phyloP scores from a whole-genome alignment of 2,329 filamentous ascomycete genomes.

The Fusarium verticillioides region DNA sequence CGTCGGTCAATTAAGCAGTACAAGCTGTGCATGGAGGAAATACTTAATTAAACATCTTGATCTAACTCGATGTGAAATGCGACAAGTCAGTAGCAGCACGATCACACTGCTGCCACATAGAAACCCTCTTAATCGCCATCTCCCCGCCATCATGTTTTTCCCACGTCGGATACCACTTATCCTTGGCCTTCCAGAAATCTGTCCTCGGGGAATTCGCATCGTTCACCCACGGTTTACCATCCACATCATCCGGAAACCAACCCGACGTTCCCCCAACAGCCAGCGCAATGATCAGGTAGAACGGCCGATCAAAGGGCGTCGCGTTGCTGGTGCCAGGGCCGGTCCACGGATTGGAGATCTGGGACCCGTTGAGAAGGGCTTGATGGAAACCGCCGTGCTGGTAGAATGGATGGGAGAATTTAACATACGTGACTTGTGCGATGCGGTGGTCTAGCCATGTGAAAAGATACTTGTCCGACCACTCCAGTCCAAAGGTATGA shows the following conservation, averaged over 20 bases:
- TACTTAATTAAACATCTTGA: too few relatives aligned
- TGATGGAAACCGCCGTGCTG: not conserved
- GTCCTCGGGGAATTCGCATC: not conserved
- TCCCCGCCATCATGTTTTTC: not conserved
- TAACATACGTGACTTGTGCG: not conserved
- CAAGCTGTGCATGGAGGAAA: accelerated
- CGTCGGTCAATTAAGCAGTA: accelerated
- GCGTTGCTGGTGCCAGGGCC: not conserved
- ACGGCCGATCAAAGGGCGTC: accelerated
- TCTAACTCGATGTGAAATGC: not conserved
- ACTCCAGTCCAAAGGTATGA: constrained; percentile 62
- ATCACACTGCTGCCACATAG: not conserved
- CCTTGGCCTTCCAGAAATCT: not conserved
- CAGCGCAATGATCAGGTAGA: not conserved
- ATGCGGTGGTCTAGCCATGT: not conserved
- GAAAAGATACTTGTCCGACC: not conserved
- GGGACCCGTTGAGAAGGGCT: not conserved
- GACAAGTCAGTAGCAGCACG: not conserved
- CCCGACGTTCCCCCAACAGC: not conserved
- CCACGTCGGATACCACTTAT: not conserved
- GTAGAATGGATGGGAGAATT: not conserved
- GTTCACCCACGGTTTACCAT: not conserved
- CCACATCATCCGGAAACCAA: not conserved
- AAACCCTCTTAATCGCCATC: not conserved
- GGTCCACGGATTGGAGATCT: not conserved